Evolutionary conservation across 345 rosid species (phyloP).

Genomic region (Hypericum perforatum): DNA sequence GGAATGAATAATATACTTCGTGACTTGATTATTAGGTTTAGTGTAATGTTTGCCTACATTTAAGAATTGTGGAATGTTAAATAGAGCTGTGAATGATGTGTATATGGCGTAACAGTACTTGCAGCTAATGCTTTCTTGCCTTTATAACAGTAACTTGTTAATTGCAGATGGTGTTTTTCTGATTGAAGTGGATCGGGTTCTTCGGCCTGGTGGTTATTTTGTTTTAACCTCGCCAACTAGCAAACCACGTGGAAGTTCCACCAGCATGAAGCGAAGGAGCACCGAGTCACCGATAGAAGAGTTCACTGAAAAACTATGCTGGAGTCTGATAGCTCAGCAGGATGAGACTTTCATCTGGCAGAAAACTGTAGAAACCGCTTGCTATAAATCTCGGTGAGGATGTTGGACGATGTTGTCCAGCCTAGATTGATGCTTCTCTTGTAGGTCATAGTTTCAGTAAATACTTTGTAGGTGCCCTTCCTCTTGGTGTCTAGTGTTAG

Average conservation of each 20-base stretch:
- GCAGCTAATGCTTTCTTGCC: neutral
- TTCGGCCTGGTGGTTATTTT: conserved; percentile 95
- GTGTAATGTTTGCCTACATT: no score
- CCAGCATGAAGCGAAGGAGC: conserved; percentile 41
- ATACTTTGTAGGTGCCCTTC: conserved; percentile 1
- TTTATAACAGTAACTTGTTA: conserved; percentile 16
- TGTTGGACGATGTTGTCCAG: neutral
- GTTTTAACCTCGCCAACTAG: conserved; percentile 70
- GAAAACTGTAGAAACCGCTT: conserved; percentile 54
- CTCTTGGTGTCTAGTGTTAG: neutral
- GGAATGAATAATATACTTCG: no score
- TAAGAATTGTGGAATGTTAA: neutral
- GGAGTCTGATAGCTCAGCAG: conserved; percentile 88
- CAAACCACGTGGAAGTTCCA: conserved; percentile 44
- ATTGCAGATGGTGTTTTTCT: conserved; percentile 76
- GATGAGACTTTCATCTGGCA: conserved; percentile 96
- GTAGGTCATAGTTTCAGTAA: no score
- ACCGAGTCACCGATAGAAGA: conserved; percentile 46
- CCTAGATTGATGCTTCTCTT: no score
- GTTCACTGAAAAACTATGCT: conserved; percentile 62
- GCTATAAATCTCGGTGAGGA: conserved; percentile 69
- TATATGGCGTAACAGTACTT: neutral
- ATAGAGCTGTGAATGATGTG: neutral
- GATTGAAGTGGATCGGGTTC: conserved; percentile 84
- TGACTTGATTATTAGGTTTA: no score